A percentile compares a stretch with the other conserved stretches of the same genome.
phyloP scores from a whole-genome alignment of 2,329 filamentous ascomycete genomes.

The Pseudogymnoascus sp. region DNA sequence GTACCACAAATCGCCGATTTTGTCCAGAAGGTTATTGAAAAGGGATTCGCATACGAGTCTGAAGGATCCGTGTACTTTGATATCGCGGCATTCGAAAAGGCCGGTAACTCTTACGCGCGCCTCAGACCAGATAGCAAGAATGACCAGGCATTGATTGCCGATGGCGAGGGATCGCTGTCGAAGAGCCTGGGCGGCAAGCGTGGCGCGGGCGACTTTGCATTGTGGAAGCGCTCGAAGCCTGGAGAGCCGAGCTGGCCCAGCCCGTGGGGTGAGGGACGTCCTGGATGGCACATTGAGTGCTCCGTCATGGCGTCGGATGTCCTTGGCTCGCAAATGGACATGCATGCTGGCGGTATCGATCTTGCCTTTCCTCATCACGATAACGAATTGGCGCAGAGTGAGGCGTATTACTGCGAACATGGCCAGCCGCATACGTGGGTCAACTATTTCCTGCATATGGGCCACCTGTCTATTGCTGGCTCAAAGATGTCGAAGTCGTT shows the following conservation, averaged over 20 bases:
- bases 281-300: constrained; percentile 97
- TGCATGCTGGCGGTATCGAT: constrained; percentile 89
- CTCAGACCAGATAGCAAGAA: constrained; percentile 79
- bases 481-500: constrained; percentile 94
- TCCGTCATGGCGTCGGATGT: constrained; percentile 89
- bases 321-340: constrained; percentile 79
- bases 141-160: constrained; percentile 74
- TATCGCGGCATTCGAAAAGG: constrained; percentile 75
- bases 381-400: constrained; percentile 84
- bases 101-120: constrained; percentile 77
- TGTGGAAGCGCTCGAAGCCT: constrained; percentile 89
- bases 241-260: constrained; percentile 88
- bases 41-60: constrained; percentile 74
- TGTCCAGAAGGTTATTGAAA: constrained; percentile 72
- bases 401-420: constrained; percentile 59
- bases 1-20: constrained; percentile 80
- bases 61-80: constrained; percentile 94
- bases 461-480: constrained; percentile 79
- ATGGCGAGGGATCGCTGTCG: constrained; percentile 79
- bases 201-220: constrained; percentile 73
- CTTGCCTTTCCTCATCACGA: constrained; percentile 88
- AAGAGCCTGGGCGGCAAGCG: constrained; percentile 60
- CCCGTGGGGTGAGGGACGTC: constrained; percentile 78
- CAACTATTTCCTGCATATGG: constrained; percentile 94
- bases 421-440: constrained; percentile 65